Evolutionary conservation across 441 rosid genomes (phyloP).

Genomic region (Gossypium armourianum): DNA sequence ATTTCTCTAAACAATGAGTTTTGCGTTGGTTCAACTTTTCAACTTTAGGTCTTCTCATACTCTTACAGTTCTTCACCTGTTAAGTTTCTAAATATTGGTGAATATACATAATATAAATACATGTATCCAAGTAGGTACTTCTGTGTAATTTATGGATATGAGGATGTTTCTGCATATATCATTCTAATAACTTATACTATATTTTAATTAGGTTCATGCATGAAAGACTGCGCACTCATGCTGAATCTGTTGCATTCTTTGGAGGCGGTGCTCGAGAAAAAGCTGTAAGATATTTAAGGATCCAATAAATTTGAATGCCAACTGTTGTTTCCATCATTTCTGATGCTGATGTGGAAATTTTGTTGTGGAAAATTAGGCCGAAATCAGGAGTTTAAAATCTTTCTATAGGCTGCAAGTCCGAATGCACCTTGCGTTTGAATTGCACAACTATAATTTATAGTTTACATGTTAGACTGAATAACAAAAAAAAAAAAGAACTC

Average conservation of each 20-base stretch:
- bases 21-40: not conserved
- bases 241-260: conserved; percentile 97
- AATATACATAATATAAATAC: not conserved
- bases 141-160: conserved; percentile 8
- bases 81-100: not conserved
- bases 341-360: conserved; percentile 4
- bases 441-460: not conserved
- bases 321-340: not conserved
- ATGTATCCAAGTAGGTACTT: not conserved
- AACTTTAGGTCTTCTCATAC: not conserved
- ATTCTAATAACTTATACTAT: conserved; percentile 16
- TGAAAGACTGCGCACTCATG: conserved; percentile 90
- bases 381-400: not conserved
- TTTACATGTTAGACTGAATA: not conserved
- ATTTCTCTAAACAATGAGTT: not conserved
- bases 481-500: not conserved
- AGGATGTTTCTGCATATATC: conserved; percentile 10
- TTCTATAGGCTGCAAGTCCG: not conserved
- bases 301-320: conserved; percentile 4
- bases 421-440: not conserved
- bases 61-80: not conserved
- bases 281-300: conserved; percentile 53
- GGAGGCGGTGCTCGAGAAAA: conserved; percentile 98
- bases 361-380: not conserved
- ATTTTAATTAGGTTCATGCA: conserved; percentile 76